Evolutionary conservation across 371 early-diverging fungal species (phyloP).

Genomic region (Apophysomyces trapeziformis): DNA sequence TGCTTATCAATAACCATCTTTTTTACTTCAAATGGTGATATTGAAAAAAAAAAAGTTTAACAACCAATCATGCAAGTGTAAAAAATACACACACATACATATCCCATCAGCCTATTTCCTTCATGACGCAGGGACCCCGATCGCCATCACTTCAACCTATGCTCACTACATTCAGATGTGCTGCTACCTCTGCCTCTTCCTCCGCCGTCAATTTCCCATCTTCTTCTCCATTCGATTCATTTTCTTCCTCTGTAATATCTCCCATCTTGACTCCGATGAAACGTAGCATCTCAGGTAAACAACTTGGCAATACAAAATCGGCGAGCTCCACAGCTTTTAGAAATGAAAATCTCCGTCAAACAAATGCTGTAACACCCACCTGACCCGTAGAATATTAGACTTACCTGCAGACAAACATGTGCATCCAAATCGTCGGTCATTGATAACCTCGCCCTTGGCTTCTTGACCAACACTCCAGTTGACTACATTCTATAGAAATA

Average conservation of each 20-base stretch:
- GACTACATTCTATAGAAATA: not conserved
- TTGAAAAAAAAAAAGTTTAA: not conserved
- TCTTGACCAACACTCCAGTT: conserved; percentile 4
- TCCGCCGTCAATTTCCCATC: conserved; percentile 17
- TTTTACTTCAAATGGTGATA: conserved; percentile 11
- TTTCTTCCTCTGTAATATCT: conserved; percentile 25
- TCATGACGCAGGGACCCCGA: not conserved
- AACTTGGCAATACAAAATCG: conserved; percentile 40
- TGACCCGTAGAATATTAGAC: not conserved
- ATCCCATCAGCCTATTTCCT: not conserved
- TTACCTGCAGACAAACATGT: conserved; percentile 42
- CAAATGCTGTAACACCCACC: not conserved
- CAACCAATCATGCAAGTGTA: not conserved
- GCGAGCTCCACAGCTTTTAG: conserved; percentile 35
- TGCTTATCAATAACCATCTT: conserved; percentile 7
- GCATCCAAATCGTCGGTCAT: conserved; percentile 43
- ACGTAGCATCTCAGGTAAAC: conserved; percentile 36
- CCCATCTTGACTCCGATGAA: conserved; percentile 46
- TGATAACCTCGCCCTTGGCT: conserved; percentile 28
- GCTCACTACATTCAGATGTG: conserved; percentile 30
- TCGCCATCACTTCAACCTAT: conserved; percentile 12
- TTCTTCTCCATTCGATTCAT: conserved; percentile 22
- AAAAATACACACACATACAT: not conserved
- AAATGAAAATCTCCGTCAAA: conserved; percentile 1
- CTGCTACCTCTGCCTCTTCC: conserved; percentile 24